A percentile compares a stretch with the other conserved stretches of the same genome.
These are phyloP conservation scores for Scheffersomyces quercinus DNA, from an alignment of 1,139 yeast species.

Conservation along the genomic window DNA sequence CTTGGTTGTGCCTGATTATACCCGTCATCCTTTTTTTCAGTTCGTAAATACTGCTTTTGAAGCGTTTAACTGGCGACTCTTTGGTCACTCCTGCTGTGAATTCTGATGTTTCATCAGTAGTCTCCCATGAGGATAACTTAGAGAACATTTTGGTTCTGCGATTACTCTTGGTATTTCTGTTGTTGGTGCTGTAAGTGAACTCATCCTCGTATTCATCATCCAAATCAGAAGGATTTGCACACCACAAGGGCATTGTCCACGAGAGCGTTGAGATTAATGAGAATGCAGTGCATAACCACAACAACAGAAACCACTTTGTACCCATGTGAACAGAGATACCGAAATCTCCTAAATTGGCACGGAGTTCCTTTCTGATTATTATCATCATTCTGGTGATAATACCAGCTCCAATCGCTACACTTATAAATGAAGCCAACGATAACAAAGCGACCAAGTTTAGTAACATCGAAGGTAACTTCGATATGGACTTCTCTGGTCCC, in stretches of 20 bases:
- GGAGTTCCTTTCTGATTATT: slow-evolving; percentile 28
- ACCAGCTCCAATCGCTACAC: slow-evolving; percentile 29
- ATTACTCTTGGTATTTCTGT: not conserved
- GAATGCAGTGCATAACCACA: slow-evolving; percentile 35
- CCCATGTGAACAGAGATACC: slow-evolving; percentile 49
- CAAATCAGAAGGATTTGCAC: slow-evolving; percentile 37
- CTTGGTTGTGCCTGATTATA: not conserved
- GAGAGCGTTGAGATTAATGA: slow-evolving; percentile 22
- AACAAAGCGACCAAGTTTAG: slow-evolving; percentile 33
- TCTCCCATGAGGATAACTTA: not conserved
- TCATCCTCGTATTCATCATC: slow-evolving; percentile 22
- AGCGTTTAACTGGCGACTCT: not conserved
- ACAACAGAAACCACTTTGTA: slow-evolving; percentile 37
- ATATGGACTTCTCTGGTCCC: slow-evolving; percentile 30
- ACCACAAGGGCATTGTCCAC: slow-evolving; percentile 49
- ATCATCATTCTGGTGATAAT: slow-evolving; percentile 26
- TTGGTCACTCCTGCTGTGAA: no score
- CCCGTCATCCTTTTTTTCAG: not conserved
- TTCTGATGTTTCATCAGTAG: not conserved
- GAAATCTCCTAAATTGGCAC: slow-evolving; percentile 36
- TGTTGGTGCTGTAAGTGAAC: slow-evolving; percentile 3
- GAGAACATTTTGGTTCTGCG: not conserved
- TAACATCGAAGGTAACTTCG: slow-evolving; percentile 25
- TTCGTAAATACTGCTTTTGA: not conserved
- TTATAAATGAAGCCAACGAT: slow-evolving; percentile 33